Evolutionary conservation across 306 rosid genomes (phyloP).

Genomic region (Lagenaria siceraria): DNA sequence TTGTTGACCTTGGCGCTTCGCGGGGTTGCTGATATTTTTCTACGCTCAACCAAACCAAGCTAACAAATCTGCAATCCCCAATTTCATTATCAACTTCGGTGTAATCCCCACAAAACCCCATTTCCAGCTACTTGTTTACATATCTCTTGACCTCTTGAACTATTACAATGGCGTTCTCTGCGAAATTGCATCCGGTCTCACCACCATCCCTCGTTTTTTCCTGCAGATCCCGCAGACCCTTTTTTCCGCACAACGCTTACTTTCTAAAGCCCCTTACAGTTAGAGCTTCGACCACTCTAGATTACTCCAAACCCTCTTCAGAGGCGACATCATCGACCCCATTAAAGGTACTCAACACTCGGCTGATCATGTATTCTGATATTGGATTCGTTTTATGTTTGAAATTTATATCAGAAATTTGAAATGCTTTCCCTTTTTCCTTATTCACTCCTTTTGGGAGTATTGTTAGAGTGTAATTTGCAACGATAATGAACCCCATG

Average conservation of each 20-base stretch:
- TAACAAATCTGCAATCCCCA: background rate
- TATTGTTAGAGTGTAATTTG: background rate
- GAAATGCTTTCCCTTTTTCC: background rate
- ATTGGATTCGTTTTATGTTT: background rate
- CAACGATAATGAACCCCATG: background rate
- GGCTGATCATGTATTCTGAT: background rate
- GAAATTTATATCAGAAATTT: background rate
- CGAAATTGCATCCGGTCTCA: constrained; percentile 41
- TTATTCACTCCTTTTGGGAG: background rate
- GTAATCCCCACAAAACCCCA: background rate
- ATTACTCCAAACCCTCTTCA: constrained; percentile 49
- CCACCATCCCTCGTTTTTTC: constrained; percentile 24
- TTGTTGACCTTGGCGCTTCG: background rate
- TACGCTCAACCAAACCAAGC: background rate
- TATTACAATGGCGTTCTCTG: constrained; percentile 50
- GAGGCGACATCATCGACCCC: constrained; percentile 36
- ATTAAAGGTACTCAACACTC: constrained; percentile 35
- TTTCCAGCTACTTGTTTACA: background rate
- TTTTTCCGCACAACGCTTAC: constrained; percentile 15
- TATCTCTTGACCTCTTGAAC: background rate
- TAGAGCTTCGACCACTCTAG: constrained; percentile 66
- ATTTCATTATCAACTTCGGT: background rate
- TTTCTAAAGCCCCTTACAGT: constrained; percentile 30
- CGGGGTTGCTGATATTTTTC: background rate
- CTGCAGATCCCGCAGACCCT: constrained; percentile 29